Conservation (phyloP, 2,329 filamentous ascomycete genomes). For the Mariannaea sp. region DNA sequence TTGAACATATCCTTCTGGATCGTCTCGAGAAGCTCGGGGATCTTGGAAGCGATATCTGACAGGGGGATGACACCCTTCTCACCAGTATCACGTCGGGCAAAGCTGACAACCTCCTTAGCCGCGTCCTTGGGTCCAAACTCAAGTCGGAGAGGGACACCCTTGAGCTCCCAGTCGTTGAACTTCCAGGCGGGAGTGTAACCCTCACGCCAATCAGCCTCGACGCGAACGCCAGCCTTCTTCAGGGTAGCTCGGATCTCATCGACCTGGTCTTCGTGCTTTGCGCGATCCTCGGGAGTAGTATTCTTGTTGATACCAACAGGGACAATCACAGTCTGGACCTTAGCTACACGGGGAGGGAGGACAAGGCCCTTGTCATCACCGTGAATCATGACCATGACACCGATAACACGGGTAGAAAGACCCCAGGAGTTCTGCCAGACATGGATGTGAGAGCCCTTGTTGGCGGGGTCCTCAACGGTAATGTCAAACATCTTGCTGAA, state of each 20-base stretch:
- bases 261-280: slow-evolving; percentile 76
- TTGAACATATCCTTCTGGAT: slow-evolving; percentile 84
- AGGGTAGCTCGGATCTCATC: slow-evolving; percentile 72
- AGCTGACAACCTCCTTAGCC: slow-evolving; percentile 81
- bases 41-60: slow-evolving; percentile 70
- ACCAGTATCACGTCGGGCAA: slow-evolving; percentile 83
- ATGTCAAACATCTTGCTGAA: slow-evolving; percentile 99
- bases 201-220: slow-evolving; percentile 82
- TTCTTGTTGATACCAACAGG: slow-evolving; percentile 93
- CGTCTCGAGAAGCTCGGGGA: slow-evolving; percentile 82
- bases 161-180: slow-evolving; percentile 98
- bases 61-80: slow-evolving; percentile 83
- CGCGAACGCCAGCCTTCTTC: slow-evolving; percentile 74
- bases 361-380: slow-evolving; percentile 95
- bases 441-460: slow-evolving; percentile 79
- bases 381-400: slow-evolving; percentile 99
- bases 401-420: slow-evolving; percentile 93
- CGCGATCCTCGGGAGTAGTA: slow-evolving; percentile 77
- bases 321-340: slow-evolving; percentile 83
- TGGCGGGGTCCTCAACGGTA: slow-evolving; percentile 87
- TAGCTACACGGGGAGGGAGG: slow-evolving; percentile 86
- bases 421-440: slow-evolving; percentile 99
- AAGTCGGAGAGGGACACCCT: slow-evolving; percentile 89
- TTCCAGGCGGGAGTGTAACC: slow-evolving; percentile 96
- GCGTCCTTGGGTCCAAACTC: slow-evolving; percentile 97